Percentiles rank a stretch among this genome's conserved stretches.
phyloP scores from a whole-genome alignment of 208 protist species.

The Leishmania mexicana region DNA sequence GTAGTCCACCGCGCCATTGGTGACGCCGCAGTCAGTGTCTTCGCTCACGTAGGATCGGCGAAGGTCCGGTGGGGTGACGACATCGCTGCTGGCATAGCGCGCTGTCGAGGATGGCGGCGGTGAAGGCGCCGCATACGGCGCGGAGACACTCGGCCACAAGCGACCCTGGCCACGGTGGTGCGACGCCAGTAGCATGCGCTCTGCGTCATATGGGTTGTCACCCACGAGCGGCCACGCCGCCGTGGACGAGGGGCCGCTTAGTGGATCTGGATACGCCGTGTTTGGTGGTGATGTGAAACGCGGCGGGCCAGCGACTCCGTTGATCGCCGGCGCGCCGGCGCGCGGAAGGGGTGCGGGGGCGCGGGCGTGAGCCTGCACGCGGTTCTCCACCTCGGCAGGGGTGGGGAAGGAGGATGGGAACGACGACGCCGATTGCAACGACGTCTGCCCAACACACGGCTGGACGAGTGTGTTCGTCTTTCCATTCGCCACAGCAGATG shows the following conservation, averaged over 20 bases:
- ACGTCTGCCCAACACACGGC: not conserved
- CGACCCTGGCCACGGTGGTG: conserved; percentile 3
- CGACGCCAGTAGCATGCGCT: conserved; percentile 5
- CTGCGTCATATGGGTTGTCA: not conserved
- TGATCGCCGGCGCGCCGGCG: not conserved
- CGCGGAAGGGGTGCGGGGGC: not conserved
- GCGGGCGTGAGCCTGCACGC: not conserved
- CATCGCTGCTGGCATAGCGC: not conserved
- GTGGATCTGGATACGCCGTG: not conserved
- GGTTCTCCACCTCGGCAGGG: not conserved
- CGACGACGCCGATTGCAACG: not conserved
- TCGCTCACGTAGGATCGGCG: not conserved
- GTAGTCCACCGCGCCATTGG: not conserved
- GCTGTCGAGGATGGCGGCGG: not conserved
- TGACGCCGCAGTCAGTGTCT: not conserved
- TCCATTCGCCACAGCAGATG: not conserved
- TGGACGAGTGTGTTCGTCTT: not conserved
- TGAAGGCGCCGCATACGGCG: not conserved
- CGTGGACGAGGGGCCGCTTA: not conserved
- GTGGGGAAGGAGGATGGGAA: not conserved
- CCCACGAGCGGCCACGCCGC: not conserved
- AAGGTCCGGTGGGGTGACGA: not conserved
- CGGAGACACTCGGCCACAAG: not conserved
- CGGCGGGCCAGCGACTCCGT: not conserved
- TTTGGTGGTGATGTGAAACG: not conserved